Percentiles rank a stretch among this genome's conserved stretches.
phyloP scores from a whole-genome alignment of 2,329 filamentous ascomycete species.

The Cladophialophora yegresii region DNA sequence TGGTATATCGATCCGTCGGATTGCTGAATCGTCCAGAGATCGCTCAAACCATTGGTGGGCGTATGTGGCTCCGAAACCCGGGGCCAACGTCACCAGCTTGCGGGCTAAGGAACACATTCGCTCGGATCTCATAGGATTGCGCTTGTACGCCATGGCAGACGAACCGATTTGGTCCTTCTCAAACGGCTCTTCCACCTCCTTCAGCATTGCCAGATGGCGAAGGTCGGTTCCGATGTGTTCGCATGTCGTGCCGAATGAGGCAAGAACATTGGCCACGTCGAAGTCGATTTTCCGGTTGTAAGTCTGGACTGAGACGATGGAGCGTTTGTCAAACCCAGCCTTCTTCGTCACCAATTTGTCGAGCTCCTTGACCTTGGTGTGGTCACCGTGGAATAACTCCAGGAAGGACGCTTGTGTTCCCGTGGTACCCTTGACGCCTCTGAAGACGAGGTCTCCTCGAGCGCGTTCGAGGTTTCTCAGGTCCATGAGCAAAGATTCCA shows the following conservation, averaged over 20 bases:
- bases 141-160: conserved; percentile 68
- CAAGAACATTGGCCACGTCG: conserved; percentile 76
- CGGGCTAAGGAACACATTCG: conserved; percentile 62
- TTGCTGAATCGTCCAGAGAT: conserved; percentile 56
- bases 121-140: conserved; percentile 60
- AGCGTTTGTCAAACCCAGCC: conserved; percentile 58
- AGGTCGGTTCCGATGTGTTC: conserved; percentile 75
- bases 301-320: conserved; percentile 69
- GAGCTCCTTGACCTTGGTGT: conserved; percentile 62
- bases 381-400: conserved; percentile 64
- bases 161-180: conserved; percentile 76
- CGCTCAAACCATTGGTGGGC: conserved; percentile 75
- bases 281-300: conserved; percentile 82
- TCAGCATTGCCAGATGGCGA: conserved; percentile 70
- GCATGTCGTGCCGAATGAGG: conserved; percentile 75
- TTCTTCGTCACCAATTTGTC: conserved; percentile 66
- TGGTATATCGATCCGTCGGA: conserved; percentile 59
- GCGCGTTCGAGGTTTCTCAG: conserved; percentile 71
- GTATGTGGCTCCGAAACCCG: conserved; percentile 66
- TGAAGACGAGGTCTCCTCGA: conserved; percentile 69
- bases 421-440: conserved; percentile 72
- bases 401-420: conserved; percentile 78
- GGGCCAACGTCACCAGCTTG: conserved; percentile 56
- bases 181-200: conserved; percentile 84
- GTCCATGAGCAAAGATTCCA: conserved; percentile 74